These are phyloP conservation scores for Blastomyces percursus DNA, from an alignment of 2,329 filamentous ascomycete species.

Conservation along the genomic window DNA sequence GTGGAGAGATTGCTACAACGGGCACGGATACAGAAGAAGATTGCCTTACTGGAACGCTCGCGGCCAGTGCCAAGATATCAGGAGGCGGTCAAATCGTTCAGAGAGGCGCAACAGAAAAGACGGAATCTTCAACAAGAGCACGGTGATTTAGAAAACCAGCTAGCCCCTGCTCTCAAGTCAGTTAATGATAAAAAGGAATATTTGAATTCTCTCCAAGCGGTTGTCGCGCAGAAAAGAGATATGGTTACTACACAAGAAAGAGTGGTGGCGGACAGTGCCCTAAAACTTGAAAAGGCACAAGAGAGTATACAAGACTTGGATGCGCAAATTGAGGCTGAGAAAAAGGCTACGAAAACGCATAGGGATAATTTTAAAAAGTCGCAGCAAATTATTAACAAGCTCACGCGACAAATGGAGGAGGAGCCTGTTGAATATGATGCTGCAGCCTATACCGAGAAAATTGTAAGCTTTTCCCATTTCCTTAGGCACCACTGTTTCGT, in stretches of 20 bases:
- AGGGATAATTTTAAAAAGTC: conserved; percentile 42
- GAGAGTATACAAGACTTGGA: conserved; percentile 28
- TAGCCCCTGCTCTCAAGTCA: conserved; percentile 58
- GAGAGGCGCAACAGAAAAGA: conserved; percentile 45
- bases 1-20: conserved; percentile 74
- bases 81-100: conserved; percentile 40
- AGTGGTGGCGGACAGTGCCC: conserved; percentile 32
- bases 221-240: conserved; percentile 45
- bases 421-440: conserved; percentile 57
- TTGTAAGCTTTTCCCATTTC: conserved; percentile 41
- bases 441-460: conserved; percentile 58
- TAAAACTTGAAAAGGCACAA: conserved; percentile 32
- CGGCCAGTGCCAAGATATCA: conserved; percentile 57
- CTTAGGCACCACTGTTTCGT: background rate
- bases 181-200: conserved; percentile 63
- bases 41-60: conserved; percentile 54
- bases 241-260: conserved; percentile 46
- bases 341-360: conserved; percentile 40
- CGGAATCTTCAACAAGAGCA: conserved; percentile 48
- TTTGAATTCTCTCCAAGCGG: conserved; percentile 41
- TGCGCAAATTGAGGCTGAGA: conserved; percentile 40
- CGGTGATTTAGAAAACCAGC: conserved; percentile 46
- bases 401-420: conserved; percentile 54
- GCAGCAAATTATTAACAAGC: conserved; percentile 48
- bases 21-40: conserved; percentile 52